Base-by-base conservation (phyloP, 202 grass and related monocot genomes). In the Miscanthus sacchariflorus region DNA sequence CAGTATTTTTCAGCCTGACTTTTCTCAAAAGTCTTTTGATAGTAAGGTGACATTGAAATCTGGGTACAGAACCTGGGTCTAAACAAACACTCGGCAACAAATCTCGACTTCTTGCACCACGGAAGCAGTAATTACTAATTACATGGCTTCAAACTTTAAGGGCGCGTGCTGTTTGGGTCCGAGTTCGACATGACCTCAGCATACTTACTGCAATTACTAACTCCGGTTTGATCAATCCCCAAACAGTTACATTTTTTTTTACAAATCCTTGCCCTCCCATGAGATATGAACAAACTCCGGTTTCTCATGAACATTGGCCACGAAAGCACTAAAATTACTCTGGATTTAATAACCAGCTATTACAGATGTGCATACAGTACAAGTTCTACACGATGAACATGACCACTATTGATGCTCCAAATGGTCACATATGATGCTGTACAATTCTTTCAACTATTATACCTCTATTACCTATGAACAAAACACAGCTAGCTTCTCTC, bases 361-460 rank as follows among this genome's bases (percentile, higher is more conserved):
- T 46, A 30, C 39, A 35, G 23, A 27, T 84, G 43, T 39, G 21
- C 74, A 36, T 67, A 49, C 72, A 76, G 27, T 65, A 67, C 40
- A 84, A 76, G 28, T 35, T 42, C 56, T 33, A 68, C 24, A 81
- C 12, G 19, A 68, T 11, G 42, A 81, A 45, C 78, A 64, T 27
- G 61, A 12, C 42, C 63, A 68, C 39, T 18, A 25, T 15, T 46
- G 68, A 59, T 42, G 50, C 54, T 61, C 35, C 36, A 44, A 12
- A 43, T 21, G 8, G 14, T 71, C 50, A 48, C 0, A 75, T n/a
- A 35, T 66, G 73, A 36, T 23, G 25, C 71, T 84, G 71, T 65
- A 76, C 82, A 84, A n/a, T 84, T 84, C 9, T 67, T 84, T 66
- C 59, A 33, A 76, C 24, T 66, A 36, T 65, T 65, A 45, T 11